phyloP scores from a whole-genome alignment of 441 rosid genomes.

The Pelargonium australe region DNA sequence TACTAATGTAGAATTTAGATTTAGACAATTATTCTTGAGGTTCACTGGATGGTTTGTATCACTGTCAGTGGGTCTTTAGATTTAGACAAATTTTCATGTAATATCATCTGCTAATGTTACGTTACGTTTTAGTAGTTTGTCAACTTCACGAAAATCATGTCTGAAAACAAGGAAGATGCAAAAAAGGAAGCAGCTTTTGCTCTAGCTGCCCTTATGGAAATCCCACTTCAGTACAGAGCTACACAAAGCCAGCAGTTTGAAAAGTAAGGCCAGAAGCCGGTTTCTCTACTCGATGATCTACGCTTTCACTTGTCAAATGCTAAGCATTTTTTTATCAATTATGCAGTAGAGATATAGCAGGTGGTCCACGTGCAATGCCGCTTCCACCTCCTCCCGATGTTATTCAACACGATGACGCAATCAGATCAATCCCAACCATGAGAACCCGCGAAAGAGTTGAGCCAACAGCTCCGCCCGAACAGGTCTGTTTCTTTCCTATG shows the following conservation, averaged over 20 bases:
- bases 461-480: slow-evolving; percentile 32
- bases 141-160: slow-evolving; percentile 77
- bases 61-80: too few relatives aligned
- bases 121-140: slow-evolving; percentile 47
- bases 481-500: slow-evolving; percentile 22
- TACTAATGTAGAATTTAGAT: too few relatives aligned
- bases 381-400: slow-evolving; percentile 74
- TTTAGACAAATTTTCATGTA: too few relatives aligned
- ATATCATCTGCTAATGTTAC: too few relatives aligned
- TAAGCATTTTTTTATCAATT: slow-evolving; percentile 14
- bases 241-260: slow-evolving; percentile 42
- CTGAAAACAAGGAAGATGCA: slow-evolving; percentile 45
- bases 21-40: too few relatives aligned
- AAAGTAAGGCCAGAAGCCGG: slow-evolving; percentile 25
- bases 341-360: slow-evolving; percentile 32
- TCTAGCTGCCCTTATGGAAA: slow-evolving; percentile 93
- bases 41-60: too few relatives aligned
- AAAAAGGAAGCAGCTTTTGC: slow-evolving; percentile 85
- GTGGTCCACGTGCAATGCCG: slow-evolving; percentile 34
- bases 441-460: slow-evolving; percentile 30
- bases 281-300: slow-evolving; percentile 13
- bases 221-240: slow-evolving; percentile 78
- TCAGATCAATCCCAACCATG: slow-evolving; percentile 27
- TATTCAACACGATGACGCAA: slow-evolving; percentile 50
- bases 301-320: slow-evolving; percentile 9